Base-by-base conservation (phyloP, 352 stramenopile species). In the Phytophthora rubi region DNA sequence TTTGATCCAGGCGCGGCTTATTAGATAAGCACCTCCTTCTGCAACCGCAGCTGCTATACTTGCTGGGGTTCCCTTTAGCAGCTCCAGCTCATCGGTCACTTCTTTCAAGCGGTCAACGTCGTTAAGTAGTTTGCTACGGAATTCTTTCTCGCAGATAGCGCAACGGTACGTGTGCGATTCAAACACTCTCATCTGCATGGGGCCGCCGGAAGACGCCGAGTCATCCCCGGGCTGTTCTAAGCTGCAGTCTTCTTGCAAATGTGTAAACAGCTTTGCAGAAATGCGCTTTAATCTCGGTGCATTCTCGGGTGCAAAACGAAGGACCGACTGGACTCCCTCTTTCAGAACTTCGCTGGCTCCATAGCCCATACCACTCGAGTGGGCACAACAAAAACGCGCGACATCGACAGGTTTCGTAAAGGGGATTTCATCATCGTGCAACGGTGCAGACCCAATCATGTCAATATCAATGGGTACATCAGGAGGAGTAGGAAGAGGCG, bases 1-100 rank as follows among this genome's bases (percentile, higher is more conserved):
- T 48, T 79, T 73, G 23, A 94, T 86, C 86, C 86, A 94, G 8
- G 73, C 78, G 1, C 84, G 81, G 33, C 86, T 94, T 76, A 94
- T 86, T 32, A 92, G 70, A 28, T 76, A 89, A 2, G 75, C 72
- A 12, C 68, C 68, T 66, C 75, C 53, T 53, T 66, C 18, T 63
- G 65, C 65, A 56, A 77, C 62, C 30, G 58, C 58, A n/a, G 64
- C 60, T 6, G 69, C 49, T 13, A 78, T 67, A 45, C 64, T 71
- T 15, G 70, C 57, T 30, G 63, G 45, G 13, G 54, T 65, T 9
- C 58, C 69, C 51, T 86, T 90, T n/a, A 94, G 59, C 8, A 94
- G 45, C n/a, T 62, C 68, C 13, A 89, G 18, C 42, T 92, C 86
- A 8, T 72, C 49, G 4, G 76, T 56, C 4, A 90, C 71, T 53